A percentile compares a stretch with the other conserved stretches of the same genome.
Conservation (phyloP, 2,329 filamentous ascomycete species). For the Ustilaginoidea virens region DNA sequence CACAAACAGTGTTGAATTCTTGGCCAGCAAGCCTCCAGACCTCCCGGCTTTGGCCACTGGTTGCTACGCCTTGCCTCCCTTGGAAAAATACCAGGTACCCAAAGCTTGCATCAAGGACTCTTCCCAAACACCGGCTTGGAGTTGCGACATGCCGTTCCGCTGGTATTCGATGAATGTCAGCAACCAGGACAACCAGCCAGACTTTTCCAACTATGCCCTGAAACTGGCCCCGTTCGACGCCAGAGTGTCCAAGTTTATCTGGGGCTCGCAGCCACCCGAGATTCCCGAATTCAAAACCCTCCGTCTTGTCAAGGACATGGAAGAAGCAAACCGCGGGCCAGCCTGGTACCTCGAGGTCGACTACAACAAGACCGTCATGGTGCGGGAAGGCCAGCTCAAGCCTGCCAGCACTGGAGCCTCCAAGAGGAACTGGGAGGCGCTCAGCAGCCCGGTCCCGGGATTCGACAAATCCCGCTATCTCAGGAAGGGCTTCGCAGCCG, state of each 20-base stretch:
- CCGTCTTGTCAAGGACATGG: constrained; percentile 35
- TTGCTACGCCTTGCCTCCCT: constrained; percentile 37
- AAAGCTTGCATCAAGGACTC: constrained; percentile 42
- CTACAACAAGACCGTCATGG: constrained; percentile 42
- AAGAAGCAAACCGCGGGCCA: constrained; percentile 31
- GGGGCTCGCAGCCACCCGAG: constrained; percentile 37
- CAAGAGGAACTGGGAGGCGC: constrained; percentile 13
- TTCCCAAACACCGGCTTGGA: constrained; percentile 44
- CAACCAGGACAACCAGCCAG: constrained; percentile 10
- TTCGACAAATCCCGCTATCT: constrained; percentile 13
- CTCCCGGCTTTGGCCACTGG: constrained; percentile 39
- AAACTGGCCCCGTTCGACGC: constrained; percentile 21
- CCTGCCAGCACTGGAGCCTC: constrained; percentile 8
- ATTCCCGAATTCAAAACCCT: constrained; percentile 23
- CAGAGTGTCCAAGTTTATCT: constrained; percentile 27
- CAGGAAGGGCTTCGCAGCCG: constrained; percentile 13
- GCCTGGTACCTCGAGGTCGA: constrained; percentile 37
- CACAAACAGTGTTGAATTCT: constrained; percentile 31
- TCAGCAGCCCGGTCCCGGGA: constrained; percentile 6
- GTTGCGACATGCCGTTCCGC: constrained; percentile 37
- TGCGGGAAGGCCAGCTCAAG: constrained; percentile 25
- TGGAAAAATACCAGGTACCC: constrained; percentile 32
- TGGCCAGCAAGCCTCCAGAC: constrained; percentile 32
- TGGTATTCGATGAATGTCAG: constrained; percentile 28
- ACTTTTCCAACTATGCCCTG: constrained; percentile 24